phyloP scores from a whole-genome alignment of 805 yeast species.

The Wickerhamiella bombiphila region DNA sequence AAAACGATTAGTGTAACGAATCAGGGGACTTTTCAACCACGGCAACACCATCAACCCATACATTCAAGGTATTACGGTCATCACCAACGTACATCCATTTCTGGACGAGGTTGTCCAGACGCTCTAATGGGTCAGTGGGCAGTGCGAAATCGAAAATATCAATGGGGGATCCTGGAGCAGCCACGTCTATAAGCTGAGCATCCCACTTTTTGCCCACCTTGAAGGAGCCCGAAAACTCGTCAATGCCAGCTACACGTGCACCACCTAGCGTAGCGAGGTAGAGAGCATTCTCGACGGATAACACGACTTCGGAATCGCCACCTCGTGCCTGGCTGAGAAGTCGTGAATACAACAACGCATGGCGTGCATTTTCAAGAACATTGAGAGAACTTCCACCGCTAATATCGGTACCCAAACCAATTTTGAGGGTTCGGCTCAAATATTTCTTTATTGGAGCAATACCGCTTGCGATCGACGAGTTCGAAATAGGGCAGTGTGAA shows the following conservation, averaged over 20 bases:
- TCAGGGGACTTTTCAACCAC: slow-evolving; percentile 1
- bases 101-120: slow-evolving; percentile 45
- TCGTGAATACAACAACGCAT: slow-evolving; percentile 57
- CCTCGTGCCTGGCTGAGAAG: slow-evolving; percentile 47
- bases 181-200: slow-evolving; percentile 59
- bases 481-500: slow-evolving; percentile 88
- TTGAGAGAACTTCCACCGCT: slow-evolving; percentile 65
- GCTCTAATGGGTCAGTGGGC: slow-evolving; percentile 20
- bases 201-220: slow-evolving; percentile 70
- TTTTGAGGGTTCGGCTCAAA: slow-evolving; percentile 50
- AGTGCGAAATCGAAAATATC: slow-evolving; percentile 55
- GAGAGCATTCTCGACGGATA: slow-evolving; percentile 56
- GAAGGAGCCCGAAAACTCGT: slow-evolving; percentile 50
- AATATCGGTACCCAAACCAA: slow-evolving; percentile 68
- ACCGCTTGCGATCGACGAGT: slow-evolving; percentile 78
- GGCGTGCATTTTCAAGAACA: slow-evolving; percentile 49
- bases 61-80: slow-evolving; percentile 68
- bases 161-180: slow-evolving; percentile 38
- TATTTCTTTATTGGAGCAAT: slow-evolving; percentile 70
- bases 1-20: neutral
- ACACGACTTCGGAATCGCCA: slow-evolving; percentile 30
- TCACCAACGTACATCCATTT: slow-evolving; percentile 94
- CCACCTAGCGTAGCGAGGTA: slow-evolving; percentile 84
- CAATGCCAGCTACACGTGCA: slow-evolving; percentile 56
- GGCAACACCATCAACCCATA: slow-evolving; percentile 71